These are phyloP conservation scores for Leptodermis oblonga DNA, from an alignment of 257 asterid genomes.

Conservation along the genomic window DNA sequence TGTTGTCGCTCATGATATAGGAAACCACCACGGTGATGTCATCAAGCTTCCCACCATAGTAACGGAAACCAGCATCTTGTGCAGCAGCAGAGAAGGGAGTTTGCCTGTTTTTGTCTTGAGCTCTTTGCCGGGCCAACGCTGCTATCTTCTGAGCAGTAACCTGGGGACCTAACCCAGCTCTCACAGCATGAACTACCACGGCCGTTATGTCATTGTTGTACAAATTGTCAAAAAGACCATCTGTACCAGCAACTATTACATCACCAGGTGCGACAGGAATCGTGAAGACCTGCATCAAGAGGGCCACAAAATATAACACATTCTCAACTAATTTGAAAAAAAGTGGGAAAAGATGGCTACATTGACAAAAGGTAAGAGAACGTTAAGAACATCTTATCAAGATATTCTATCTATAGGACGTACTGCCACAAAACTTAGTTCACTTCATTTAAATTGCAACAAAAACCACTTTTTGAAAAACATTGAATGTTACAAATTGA, in stretches of 20 bases:
- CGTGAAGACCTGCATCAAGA: constrained; percentile 64
- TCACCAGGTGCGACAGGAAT: constrained; percentile 91
- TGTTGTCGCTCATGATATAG: constrained; percentile 54
- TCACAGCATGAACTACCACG: constrained; percentile 74
- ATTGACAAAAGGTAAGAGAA: background rate
- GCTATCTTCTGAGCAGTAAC: constrained; percentile 91
- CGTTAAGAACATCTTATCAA: background rate
- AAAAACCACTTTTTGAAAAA: background rate
- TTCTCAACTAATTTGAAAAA: background rate
- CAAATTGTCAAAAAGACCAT: constrained; percentile 95
- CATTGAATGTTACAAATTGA: background rate
- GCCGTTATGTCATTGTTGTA: constrained; percentile 79
- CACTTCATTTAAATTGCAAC: background rate
- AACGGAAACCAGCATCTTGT: constrained; percentile 91
- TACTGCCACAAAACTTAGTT: background rate
- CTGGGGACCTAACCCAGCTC: constrained; percentile 90
- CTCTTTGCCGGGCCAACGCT: constrained; percentile 86
- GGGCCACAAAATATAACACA: constrained; percentile 3
- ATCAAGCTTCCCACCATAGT: constrained; percentile 93
- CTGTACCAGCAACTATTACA: constrained; percentile 92
- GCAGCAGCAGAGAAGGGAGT: constrained; percentile 97
- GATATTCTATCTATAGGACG: background rate
- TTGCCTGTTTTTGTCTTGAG: constrained; percentile 81
- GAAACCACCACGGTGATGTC: constrained; percentile 92
- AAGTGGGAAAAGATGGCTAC: background rate